Base-by-base conservation (phyloP, 495 filamentous ascomycete species). In the Xylaria bambusicola region DNA sequence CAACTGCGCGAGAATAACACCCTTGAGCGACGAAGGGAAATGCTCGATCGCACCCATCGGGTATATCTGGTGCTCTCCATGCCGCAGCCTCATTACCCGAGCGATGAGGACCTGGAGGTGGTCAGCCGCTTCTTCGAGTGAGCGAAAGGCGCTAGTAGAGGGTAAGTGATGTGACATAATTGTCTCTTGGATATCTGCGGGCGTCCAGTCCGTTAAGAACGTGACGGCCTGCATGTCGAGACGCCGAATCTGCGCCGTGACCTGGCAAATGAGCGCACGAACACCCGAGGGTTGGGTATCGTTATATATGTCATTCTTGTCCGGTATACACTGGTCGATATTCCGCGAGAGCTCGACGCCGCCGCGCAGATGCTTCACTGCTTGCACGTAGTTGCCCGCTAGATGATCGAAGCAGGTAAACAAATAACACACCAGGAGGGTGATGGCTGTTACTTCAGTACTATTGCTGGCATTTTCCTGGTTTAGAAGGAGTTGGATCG, bases 141-240 rank as follows among this genome's bases (percentile, higher is more conserved):
- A 62, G 20, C 20, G 23, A 59, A 51, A 42, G 33, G 49, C 23
- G 54, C 36, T 18, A 41, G 6, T 15, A 7, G 31, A 18, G 35
- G 48, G 15, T 41, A 24, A 50, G 56, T 23, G 40, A 31, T 18
- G 47, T 33, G 35, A 17, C 17, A 31, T 35, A n/a, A 23, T 18
- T 56, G 17, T 59, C n/a, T 56, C 51, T 41, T 44, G 12, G 29
- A 45, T 27, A 59, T 54, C 53, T n/a, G 27, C 20, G 49, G 59
- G 41, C 42, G 52, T 54, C 63, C 63, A 65, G 17, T 51, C 59
- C 15, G 45, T 21, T 21, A 66, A 44, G 55, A 65, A 69, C 13
- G 55, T 56, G 17, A 62, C 63, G 13, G 66, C 64, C 49, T 71
- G 68, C 52, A 65, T 57, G 40, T 71, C 68, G 23, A 71, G 57